Base-by-base conservation (phyloP, 1,284 basidiomycete genomes). In the Phenoliferia sp. region DNA sequence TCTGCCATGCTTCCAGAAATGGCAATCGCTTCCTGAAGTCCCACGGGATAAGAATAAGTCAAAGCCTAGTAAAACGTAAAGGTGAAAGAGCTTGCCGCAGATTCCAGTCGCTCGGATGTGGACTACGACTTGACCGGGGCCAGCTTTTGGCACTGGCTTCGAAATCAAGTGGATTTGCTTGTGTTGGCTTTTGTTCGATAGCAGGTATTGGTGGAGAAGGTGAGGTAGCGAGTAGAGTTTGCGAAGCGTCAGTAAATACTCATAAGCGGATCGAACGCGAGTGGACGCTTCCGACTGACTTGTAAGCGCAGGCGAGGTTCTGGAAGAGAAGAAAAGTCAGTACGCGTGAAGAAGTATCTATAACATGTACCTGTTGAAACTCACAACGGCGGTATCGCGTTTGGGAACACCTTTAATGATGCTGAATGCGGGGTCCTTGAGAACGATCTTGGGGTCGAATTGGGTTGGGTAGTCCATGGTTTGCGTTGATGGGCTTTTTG, bases 91-190 rank as follows among this genome's bases (percentile, higher is more conserved):
- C 74, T 69, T 80, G 75, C 81, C 81, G 66, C 81, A 82, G 61
- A 82, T 82, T n/a, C 81, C 81, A 1, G 80, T 81, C 28, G 81
- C 78, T 28, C 76, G 69, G 35, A 82, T 79, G 58, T 80, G 79
- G 5, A 83, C 76, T 17, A 81, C 72, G 19, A 78, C 79, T 70
- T 83, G 80, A 1, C 81, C 81, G 33, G 69, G 66, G 0, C 79
- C 76, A 22, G 80, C 74, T 35, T 66, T 73, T 1, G 77, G 76
- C 35, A 67, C 67, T 4, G 81, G 81, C 74, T 81, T 81, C 34
- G 76, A 66, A 33, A 81, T 75, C 70, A 82, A 70, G 66, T 81
- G 75, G 9, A 82, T 57, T 28, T 57, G 31, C 55, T 57, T 31
- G 55, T 19, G 55, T 26, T 52, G 48, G 48, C 48, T 52, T 19